Evolutionary conservation across 192 early-diverging fungal genomes (phyloP), one percentile per base, ranked within the genome.

Genomic region (Linnemannia hyalina): DNA sequence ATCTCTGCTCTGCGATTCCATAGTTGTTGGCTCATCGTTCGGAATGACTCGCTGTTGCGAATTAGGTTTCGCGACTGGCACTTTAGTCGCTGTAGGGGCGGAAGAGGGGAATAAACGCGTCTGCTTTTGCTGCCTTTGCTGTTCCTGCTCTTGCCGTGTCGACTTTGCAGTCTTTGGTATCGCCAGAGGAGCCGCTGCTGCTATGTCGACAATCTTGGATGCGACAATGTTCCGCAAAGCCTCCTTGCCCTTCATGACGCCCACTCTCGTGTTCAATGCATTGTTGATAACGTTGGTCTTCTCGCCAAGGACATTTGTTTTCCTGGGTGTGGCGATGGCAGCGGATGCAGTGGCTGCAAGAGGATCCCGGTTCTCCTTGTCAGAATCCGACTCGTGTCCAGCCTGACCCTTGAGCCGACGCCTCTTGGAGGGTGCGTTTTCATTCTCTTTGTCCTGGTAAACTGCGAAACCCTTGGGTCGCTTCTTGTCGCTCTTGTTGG

Each of bases 291-390:
- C 20, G 23, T 81, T 81, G 36, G 80, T 81, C 65, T 35, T 75
- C 16, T 81, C 74, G n/a, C 74, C 68, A 1, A 81, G 74, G 4
- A 73, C 80, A n/a, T 29, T 69, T n/a, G 40, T 63, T 18, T 9
- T 52, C 1, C 35, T 44, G 5, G 69, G 69, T 15, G 52, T 22
- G 16, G 68, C n/a, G 23, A 54, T 69, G 8, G 74, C 18, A n/a
- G 74, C n/a, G 5, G 36, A 4, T 6, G n/a, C 55, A 65, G 8
- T 6, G 18, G 23, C 13, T 23, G 26, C 80, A 4, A 57, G 35
- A 7, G 80, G 80, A 60, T 81, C 52, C 15, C 55, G 68, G 68
- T 81, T 81, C 20, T 81, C 80, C 68, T 81, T 81, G 65, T 75
- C 80, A 8, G 80, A 70, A 49, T 81, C 80, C 0, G 44, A 68